Evolutionary conservation across 1,284 basidiomycete species (phyloP).

Genomic region (Rhizoctonia solani): DNA sequence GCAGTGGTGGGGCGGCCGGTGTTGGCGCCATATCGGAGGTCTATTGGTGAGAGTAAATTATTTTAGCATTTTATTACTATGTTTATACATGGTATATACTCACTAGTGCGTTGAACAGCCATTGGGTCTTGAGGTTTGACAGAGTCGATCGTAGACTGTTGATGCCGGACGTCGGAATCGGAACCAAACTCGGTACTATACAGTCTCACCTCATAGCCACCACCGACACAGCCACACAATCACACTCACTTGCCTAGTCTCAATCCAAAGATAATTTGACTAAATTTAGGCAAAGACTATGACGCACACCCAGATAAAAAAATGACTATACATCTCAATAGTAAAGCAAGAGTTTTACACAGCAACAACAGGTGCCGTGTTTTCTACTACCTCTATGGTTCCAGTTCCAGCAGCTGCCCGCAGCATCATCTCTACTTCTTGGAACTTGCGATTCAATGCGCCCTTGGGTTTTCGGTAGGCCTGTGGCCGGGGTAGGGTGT

Average conservation of each 20-base stretch:
- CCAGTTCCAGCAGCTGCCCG: conserved; percentile 19
- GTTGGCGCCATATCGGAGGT: conserved; percentile 90
- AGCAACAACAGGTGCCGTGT: neutral
- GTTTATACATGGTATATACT: neutral
- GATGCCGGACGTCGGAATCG: conserved; percentile 7
- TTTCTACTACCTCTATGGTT: conserved; percentile 22
- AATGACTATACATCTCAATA: no score
- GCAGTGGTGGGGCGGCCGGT: conserved; percentile 91
- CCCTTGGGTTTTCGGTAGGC: conserved; percentile 19
- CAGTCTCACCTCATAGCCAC: conserved; percentile 25
- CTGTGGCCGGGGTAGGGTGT: conserved; percentile 8
- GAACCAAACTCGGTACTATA: conserved; percentile 18
- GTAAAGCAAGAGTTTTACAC: neutral
- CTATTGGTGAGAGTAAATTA: no score
- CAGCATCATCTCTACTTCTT: conserved; percentile 28
- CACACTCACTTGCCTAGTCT: neutral
- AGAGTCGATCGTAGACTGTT: neutral
- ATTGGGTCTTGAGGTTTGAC: conserved; percentile 3
- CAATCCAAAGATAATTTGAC: conserved; percentile 9
- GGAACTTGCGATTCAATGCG: conserved; percentile 29
- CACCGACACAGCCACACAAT: conserved; percentile 5
- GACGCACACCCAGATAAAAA: no score
- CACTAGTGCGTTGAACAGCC: conserved; percentile 24
- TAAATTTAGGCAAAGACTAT: no score
- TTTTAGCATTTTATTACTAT: neutral